Base-by-base conservation (phyloP, 768 basidiomycete species). In the Leccinum barrowsii region DNA sequence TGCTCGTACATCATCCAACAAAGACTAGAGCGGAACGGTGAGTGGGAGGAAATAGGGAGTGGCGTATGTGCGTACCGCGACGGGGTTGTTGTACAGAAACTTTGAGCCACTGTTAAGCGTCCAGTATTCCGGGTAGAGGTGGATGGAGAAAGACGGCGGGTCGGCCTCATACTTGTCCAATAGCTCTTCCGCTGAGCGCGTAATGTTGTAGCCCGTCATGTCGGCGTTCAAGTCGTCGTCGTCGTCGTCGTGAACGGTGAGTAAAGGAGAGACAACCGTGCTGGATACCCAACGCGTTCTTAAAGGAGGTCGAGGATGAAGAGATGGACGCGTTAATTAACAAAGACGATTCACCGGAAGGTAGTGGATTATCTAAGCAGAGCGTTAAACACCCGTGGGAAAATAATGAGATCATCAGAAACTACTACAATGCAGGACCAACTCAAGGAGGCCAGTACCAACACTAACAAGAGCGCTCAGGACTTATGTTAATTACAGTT, bases 1-100 rank as follows among this genome's bases (percentile, higher is more conserved):
- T 7, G 86, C 86, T 50, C 89, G 83, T 55, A 94, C 85, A 67
- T 94, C 92, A 66, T 94, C 92, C 42, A 94, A 77, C 7, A 94
- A 73, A 48, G 87, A 85, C 91, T 93, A 65, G 22, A 57, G 21
- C 56, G 24, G 50, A 21, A 51, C 17, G 58, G 34, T 61, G 51
- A 62, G 55, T 53, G 44, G 49, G 22, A 52, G 21, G 61, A 37
- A 40, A 19, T 17, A n/a, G 28, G 44, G 7, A 37, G 26, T 42
- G 12, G 50, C 48, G 61, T 42, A 53, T n/a, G 21, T 24, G 51
- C 77, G 51, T 42, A 83, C 81, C 47, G 90, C 88, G 59, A 88
- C 82, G 63, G 83, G 90, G 68, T 86, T 85, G 67, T 88, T 87
- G 71, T 93, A 92, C 56, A 87, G 75, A 69, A 90, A 92, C 78